Conservation (phyloP, 23 red algal species). For the Gracilaria gracilis region DNA sequence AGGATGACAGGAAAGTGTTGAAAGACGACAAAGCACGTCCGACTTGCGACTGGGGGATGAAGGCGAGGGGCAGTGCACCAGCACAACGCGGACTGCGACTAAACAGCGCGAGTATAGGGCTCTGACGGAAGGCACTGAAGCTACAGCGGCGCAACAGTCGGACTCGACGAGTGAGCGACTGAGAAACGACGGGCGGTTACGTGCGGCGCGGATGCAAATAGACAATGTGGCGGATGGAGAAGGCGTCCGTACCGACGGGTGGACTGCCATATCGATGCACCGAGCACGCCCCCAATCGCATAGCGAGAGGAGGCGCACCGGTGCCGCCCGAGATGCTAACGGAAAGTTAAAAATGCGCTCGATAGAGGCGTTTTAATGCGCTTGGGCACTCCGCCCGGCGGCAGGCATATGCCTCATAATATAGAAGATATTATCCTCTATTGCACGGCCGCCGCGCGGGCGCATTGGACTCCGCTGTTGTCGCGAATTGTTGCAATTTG, state of each 20-base stretch:
- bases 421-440: background rate
- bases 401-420: background rate
- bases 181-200: background rate
- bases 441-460: background rate
- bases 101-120: background rate
- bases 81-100: too few species aligned
- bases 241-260: background rate
- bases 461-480: too few species aligned
- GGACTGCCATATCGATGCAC: background rate
- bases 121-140: background rate
- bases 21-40: background rate
- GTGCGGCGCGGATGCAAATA: background rate
- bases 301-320: background rate
- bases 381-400: background rate
- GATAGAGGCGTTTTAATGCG: background rate
- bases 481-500: too few species aligned
- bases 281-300: background rate
- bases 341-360: constrained; percentile 19
- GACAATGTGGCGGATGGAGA: background rate
- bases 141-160: background rate
- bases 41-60: too few species aligned
- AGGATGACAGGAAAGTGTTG: background rate
- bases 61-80: too few species aligned
- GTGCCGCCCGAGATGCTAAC: background rate
- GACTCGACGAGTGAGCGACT: background rate